A percentile compares a stretch with the other conserved stretches of the same genome.
Conservation (phyloP, 208 protist species). For the Crithidia sp. region DNA sequence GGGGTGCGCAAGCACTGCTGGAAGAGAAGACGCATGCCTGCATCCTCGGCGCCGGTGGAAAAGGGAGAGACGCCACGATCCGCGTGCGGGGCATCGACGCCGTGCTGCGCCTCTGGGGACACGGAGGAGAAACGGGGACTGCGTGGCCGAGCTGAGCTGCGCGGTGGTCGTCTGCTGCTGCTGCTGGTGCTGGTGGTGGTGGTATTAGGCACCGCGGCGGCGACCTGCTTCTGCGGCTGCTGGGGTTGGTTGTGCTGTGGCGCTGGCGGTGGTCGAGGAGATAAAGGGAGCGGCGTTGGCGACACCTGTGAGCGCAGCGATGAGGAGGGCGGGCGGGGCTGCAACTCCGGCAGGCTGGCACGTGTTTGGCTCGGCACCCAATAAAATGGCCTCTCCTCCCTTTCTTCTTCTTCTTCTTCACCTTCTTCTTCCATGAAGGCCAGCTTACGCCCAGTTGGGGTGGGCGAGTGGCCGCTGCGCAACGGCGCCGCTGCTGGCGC, state of each 20-base stretch:
- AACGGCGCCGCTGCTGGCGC: background rate
- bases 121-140: background rate
- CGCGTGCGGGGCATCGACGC: background rate
- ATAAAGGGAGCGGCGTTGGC: background rate
- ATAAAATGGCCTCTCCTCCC: background rate
- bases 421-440: slow-evolving; percentile 7
- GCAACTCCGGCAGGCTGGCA: slow-evolving; percentile 11
- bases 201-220: background rate
- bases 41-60: background rate
- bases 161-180: background rate
- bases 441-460: slow-evolving; percentile 6
- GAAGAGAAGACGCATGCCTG: slow-evolving; percentile 18
- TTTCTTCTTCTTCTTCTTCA: background rate
- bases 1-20: slow-evolving; percentile 22
- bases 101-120: background rate
- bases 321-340: slow-evolving; percentile 5
- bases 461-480: background rate
- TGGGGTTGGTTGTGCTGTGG: background rate
- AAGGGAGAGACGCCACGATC: background rate
- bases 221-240: background rate
- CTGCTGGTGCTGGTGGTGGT: background rate
- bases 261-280: background rate
- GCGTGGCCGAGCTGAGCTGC: background rate
- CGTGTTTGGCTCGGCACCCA: background rate
- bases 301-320: slow-evolving; percentile 6